These are phyloP conservation scores for Hypoxylon fuscum DNA, from an alignment of 495 filamentous ascomycete species.

Conservation along the genomic window DNA sequence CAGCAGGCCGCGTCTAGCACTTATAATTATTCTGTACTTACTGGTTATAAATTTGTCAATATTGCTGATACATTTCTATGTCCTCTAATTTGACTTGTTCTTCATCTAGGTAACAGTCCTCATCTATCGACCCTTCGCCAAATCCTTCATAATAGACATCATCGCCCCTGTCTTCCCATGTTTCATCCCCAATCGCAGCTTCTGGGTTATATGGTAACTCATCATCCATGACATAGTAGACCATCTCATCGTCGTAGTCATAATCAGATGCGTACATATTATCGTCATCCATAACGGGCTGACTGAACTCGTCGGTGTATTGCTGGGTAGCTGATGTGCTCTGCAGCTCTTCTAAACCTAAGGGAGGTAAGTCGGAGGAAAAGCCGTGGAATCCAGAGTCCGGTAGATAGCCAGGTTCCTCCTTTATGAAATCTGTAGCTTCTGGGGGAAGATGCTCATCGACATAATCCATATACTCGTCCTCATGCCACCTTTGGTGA, in stretches of 20 bases:
- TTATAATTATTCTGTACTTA: constrained; percentile 37
- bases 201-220: constrained; percentile 3
- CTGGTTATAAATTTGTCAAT: constrained; percentile 29
- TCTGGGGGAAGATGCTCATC: not conserved
- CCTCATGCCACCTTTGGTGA: not conserved
- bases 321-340: not conserved
- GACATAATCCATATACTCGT: constrained; percentile 2
- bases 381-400: not conserved
- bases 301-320: not conserved
- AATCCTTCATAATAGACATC: not conserved
- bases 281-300: not conserved
- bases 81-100: not conserved
- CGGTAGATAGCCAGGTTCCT: not conserved
- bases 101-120: not conserved
- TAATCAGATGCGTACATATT: constrained; percentile 1
- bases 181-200: not conserved
- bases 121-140: not conserved
- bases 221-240: not conserved
- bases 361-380: not conserved
- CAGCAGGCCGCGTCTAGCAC: constrained; percentile 42
- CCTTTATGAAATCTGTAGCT: no score
- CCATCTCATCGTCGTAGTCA: not conserved
- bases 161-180: not conserved
- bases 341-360: not conserved
- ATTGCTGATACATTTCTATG: constrained; percentile 31